These are phyloP conservation scores for Neocucurbitaria cava DNA, from an alignment of 2,329 filamentous ascomycete genomes.

Conservation along the genomic window DNA sequence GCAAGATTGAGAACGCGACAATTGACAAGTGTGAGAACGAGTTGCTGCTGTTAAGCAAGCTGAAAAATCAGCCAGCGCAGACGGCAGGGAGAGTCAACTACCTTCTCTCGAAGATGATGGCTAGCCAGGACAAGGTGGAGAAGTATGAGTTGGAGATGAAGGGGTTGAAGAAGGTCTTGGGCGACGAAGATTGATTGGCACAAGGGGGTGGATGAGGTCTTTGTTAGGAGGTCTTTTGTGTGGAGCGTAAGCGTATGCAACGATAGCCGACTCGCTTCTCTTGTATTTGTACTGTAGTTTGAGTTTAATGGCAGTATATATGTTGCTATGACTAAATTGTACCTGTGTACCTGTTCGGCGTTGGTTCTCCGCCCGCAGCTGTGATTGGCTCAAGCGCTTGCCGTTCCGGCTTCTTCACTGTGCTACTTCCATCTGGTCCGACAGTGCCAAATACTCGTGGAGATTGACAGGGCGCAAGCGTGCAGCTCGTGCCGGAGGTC, in stretches of 20 bases:
- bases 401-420: not conserved
- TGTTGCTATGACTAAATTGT: too few relatives aligned
- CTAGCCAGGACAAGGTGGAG: constrained; percentile 77
- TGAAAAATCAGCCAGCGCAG: constrained; percentile 76
- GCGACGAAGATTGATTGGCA: constrained; percentile 51
- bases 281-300: not conserved
- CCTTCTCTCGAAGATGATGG: constrained; percentile 74
- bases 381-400: not conserved
- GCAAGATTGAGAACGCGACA: constrained; percentile 73
- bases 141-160: constrained; percentile 76
- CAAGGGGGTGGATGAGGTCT: not conserved
- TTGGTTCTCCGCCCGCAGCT: not conserved
- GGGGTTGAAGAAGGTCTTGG: constrained; percentile 73
- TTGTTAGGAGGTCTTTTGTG: not conserved
- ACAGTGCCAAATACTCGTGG: too few relatives aligned
- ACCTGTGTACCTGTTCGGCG: not conserved
- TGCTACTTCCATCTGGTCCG: not conserved
- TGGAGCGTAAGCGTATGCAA: not conserved
- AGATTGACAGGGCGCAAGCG: too few relatives aligned
- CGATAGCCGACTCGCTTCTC: constrained; percentile 10
- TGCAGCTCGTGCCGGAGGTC: not conserved
- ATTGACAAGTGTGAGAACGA: constrained; percentile 84
- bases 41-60: constrained; percentile 70
- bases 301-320: not conserved
- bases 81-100: constrained; percentile 72